Conservation (phyloP, 2,329 filamentous ascomycete genomes). For the Cercospora nicotianae region DNA sequence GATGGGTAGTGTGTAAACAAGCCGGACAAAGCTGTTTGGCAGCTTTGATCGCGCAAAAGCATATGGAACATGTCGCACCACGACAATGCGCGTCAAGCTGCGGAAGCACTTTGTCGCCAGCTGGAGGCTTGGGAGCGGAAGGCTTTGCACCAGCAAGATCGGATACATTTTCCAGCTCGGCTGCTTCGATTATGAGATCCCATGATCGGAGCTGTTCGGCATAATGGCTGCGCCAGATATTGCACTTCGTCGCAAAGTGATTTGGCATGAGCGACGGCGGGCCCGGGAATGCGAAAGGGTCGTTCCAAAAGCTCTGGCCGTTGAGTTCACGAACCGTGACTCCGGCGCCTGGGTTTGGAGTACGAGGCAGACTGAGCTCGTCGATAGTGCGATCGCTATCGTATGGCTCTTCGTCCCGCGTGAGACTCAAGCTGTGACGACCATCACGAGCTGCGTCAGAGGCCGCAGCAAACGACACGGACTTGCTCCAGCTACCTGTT, state of each 20-base stretch:
- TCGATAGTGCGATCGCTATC: slow-evolving; percentile 40
- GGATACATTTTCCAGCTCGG: slow-evolving; percentile 58
- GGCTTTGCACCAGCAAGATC: neutral
- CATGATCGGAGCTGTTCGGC: slow-evolving; percentile 60
- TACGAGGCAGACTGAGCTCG: slow-evolving; percentile 40
- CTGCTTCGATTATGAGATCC: slow-evolving; percentile 55
- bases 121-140: neutral
- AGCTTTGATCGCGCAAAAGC: slow-evolving; percentile 29
- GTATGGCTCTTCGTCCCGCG: slow-evolving; percentile 34
- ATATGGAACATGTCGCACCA: slow-evolving; percentile 33
- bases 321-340: slow-evolving; percentile 58
- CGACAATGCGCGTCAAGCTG: slow-evolving; percentile 8
- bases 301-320: slow-evolving; percentile 56
- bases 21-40: slow-evolving; percentile 35
- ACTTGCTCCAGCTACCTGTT: slow-evolving; percentile 50
- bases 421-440: slow-evolving; percentile 35
- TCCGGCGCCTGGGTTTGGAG: slow-evolving; percentile 33
- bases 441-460: slow-evolving; percentile 36
- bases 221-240: slow-evolving; percentile 58
- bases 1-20: slow-evolving; percentile 36
- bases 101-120: neutral
- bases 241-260: slow-evolving; percentile 50
- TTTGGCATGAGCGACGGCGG: slow-evolving; percentile 52
- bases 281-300: slow-evolving; percentile 39
- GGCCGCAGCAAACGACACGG: slow-evolving; percentile 39